Evolutionary conservation across 169 alveolate genomes (phyloP), one percentile per base, ranked within the genome.

Genomic region (Cryptosporidium ubiquitum): DNA sequence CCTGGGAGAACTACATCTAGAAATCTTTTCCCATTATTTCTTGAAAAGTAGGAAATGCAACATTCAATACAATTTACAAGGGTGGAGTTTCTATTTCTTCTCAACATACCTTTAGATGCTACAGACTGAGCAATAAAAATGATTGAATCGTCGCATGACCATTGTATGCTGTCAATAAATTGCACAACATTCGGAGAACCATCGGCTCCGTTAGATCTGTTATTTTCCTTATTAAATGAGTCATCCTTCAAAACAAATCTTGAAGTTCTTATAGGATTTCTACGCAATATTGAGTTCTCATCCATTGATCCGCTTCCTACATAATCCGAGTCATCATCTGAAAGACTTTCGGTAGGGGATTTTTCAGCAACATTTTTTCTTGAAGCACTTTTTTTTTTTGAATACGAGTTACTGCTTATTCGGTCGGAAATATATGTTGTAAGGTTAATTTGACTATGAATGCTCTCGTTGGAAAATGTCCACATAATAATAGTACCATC

Each of bases 401-500:
- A 61, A 79, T 79, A 79, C 2, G 89, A 23, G 31, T 61, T 49
- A 42, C 39, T 33, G 5, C 18, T n/a, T 37, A 79, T 79, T 79
- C 47, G 20, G 29, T 79, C 79, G 12, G 89, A 60, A 42, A 79
- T 64, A 61, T 79, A 79, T 37, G 89, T 79, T n/a, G 7, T 33
- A 29, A 69, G 84, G 61, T 40, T 35, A 18, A 20, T 73, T 57
- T 52, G 44, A 29, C 18, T 37, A 79, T 58, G 33, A 49, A 47
- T 42, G 14, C 35, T 71, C 9, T 51, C 23, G 10, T 31, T 23
- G 29, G 70, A 71, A 26, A 71, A 12, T 31, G 23, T 35, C 95
- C 95, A 92, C 31, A 93, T 68, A 86, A 73, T 89, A 42, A 91
- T 37, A 23, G 61, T 91, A 0, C 94, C 95, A 70, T 92, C 95